Percentiles rank a stretch among this genome's conserved stretches.
Evolutionary conservation across 2,329 filamentous ascomycete species (phyloP).

Genomic region (Tolypocladium ovalisporum): DNA sequence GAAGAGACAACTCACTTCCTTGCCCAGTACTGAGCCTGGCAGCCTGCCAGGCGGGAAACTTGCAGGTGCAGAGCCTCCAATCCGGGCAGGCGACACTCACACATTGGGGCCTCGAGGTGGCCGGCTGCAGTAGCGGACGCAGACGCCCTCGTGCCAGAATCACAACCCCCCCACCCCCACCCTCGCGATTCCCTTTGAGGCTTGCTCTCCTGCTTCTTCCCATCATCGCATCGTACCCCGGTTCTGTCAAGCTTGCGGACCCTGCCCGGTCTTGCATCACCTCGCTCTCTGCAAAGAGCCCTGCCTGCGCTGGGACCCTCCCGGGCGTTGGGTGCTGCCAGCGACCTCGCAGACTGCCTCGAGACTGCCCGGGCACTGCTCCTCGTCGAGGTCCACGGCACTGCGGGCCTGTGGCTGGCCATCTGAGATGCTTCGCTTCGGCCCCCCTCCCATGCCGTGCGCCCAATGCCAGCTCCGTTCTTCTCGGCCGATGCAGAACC

Average conservation of each 20-base stretch:
- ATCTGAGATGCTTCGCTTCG: conserved; percentile 1
- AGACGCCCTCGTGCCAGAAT: not conserved
- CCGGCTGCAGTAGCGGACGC: not conserved
- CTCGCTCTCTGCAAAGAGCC: not conserved
- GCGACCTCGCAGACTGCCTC: not conserved
- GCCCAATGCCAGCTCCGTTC: not conserved
- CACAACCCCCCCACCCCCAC: not conserved
- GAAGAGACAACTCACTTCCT: too few relatives aligned
- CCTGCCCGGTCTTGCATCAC: not conserved
- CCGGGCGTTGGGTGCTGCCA: not conserved
- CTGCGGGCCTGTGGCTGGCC: not conserved
- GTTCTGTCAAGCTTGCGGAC: not conserved
- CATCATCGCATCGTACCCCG: not conserved
- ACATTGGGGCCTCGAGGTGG: not conserved
- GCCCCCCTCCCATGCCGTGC: not conserved
- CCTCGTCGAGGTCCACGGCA: not conserved
- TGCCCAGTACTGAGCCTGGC: too few relatives aligned
- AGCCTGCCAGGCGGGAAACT: too few relatives aligned
- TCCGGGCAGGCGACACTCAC: not conserved
- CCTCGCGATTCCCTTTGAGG: not conserved
- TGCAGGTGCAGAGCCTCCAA: not conserved
- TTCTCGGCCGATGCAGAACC: not conserved
- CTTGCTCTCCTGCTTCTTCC: not conserved
- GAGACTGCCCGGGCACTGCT: not conserved
- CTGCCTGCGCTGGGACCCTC: not conserved